Evolutionary conservation across 2,329 filamentous ascomycete genomes (phyloP).

Genomic region (Polytolypa hystricis): DNA sequence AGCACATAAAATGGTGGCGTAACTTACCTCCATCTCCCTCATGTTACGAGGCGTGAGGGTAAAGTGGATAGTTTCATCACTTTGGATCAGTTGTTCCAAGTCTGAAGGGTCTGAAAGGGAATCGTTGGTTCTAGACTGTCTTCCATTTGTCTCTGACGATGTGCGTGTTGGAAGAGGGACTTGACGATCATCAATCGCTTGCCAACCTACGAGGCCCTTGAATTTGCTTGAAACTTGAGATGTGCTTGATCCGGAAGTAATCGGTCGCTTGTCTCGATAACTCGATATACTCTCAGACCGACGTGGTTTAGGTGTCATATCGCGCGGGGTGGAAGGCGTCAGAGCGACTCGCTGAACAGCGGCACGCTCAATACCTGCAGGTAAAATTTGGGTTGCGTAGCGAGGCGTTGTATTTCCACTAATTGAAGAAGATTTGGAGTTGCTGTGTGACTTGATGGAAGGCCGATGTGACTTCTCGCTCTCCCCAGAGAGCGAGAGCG

Average conservation of each 20-base stretch:
- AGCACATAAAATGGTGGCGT: neutral
- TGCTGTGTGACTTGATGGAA: slow-evolving; percentile 1
- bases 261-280: slow-evolving; percentile 26
- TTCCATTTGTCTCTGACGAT: slow-evolving; percentile 27
- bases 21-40: slow-evolving; percentile 60
- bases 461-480: neutral
- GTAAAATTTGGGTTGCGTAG: slow-evolving; percentile 13
- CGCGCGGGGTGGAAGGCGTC: slow-evolving; percentile 19
- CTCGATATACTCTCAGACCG: slow-evolving; percentile 32
- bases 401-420: slow-evolving; percentile 16
- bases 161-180: slow-evolving; percentile 22
- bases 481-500: neutral
- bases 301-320: slow-evolving; percentile 21
- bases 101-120: slow-evolving; percentile 44
- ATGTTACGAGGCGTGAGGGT: slow-evolving; percentile 71
- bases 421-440: slow-evolving; percentile 14
- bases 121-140: slow-evolving; percentile 3
- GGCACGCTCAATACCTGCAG: slow-evolving; percentile 25
- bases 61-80: slow-evolving; percentile 71
- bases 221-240: slow-evolving; percentile 32
- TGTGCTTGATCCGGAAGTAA: slow-evolving; percentile 29
- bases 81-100: slow-evolving; percentile 71
- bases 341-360: slow-evolving; percentile 30
- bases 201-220: slow-evolving; percentile 31
- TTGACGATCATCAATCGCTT: slow-evolving; percentile 15